Conservation (phyloP, 306 rosid genomes). For the Vigna trinervia region DNA sequence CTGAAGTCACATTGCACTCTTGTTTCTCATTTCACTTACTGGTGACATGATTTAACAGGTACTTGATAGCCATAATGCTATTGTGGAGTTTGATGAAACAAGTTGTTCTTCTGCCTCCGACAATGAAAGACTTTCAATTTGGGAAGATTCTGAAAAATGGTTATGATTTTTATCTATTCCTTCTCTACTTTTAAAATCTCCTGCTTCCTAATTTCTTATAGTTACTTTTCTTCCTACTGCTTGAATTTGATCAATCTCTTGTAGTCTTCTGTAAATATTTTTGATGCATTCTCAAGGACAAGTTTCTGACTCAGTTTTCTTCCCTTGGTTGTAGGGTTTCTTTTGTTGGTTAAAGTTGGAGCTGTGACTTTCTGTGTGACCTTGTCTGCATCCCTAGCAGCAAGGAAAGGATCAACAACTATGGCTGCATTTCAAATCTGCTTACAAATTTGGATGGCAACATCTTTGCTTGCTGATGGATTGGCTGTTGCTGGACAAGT, state of each 20-base stretch:
- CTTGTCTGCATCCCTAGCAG: slow-evolving; percentile 80
- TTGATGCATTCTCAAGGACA: neutral
- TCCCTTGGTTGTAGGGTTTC: slow-evolving; percentile 56
- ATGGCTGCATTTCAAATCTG: slow-evolving; percentile 96
- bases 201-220: slow-evolving; percentile 5
- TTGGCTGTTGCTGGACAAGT: slow-evolving; percentile 97
- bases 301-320: slow-evolving; percentile 9
- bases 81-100: slow-evolving; percentile 71
- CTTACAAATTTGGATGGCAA: slow-evolving; percentile 90
- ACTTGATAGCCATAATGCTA: slow-evolving; percentile 65
- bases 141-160: slow-evolving; percentile 75
- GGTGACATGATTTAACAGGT: slow-evolving; percentile 51
- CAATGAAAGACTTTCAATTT: slow-evolving; percentile 63
- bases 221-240: neutral
- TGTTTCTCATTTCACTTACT: slow-evolving; percentile 30
- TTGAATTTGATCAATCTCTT: slow-evolving; percentile 7
- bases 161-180: slow-evolving; percentile 33
- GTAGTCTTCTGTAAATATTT: slow-evolving; percentile 11
- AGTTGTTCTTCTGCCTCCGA: slow-evolving; percentile 73
- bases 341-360: slow-evolving; percentile 71
- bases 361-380: slow-evolving; percentile 94
- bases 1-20: neutral
- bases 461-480: slow-evolving; percentile 87
- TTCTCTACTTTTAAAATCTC: slow-evolving; percentile 17
- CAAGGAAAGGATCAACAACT: slow-evolving; percentile 75